These are phyloP conservation scores for Durotheca rogersii DNA, from an alignment of 495 filamentous ascomycete genomes.

Conservation along the genomic window DNA sequence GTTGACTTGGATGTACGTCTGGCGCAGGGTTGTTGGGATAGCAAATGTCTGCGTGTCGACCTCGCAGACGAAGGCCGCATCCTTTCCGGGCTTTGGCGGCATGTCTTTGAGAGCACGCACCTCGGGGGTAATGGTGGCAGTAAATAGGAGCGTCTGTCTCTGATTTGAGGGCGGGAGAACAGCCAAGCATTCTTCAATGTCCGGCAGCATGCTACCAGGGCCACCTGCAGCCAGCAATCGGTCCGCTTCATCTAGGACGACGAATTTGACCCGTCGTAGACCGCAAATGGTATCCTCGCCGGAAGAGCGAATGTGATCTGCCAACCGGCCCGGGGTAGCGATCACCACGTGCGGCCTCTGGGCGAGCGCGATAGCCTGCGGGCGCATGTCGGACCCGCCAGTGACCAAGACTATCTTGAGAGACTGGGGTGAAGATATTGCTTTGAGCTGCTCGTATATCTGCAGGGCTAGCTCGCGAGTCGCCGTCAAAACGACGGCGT, in stretches of 20 bases:
- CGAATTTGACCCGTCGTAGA: constrained; percentile 72
- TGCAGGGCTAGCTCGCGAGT: constrained; percentile 93
- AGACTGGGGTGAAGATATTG: constrained; percentile 79
- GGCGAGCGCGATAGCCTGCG: constrained; percentile 79
- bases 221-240: constrained; percentile 71
- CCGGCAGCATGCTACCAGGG: constrained; percentile 84
- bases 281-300: constrained; percentile 86
- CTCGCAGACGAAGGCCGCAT: constrained; percentile 84
- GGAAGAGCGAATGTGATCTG: constrained; percentile 88
- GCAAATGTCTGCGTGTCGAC: constrained; percentile 72
- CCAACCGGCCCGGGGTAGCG: constrained; percentile 89
- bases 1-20: constrained; percentile 83
- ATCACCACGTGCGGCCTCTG: constrained; percentile 87
- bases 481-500: constrained; percentile 83
- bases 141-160: constrained; percentile 81
- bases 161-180: constrained; percentile 68
- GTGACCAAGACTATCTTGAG: constrained; percentile 85
- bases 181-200: constrained; percentile 83
- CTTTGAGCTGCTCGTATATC: constrained; percentile 92
- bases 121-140: constrained; percentile 92
- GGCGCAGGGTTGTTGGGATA: constrained; percentile 75
- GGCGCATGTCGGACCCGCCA: constrained; percentile 88
- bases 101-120: constrained; percentile 78
- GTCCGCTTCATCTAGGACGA: constrained; percentile 96
- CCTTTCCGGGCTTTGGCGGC: constrained; percentile 63